Base-by-base conservation (phyloP, 805 yeast species). In the Candida andamanensis region DNA sequence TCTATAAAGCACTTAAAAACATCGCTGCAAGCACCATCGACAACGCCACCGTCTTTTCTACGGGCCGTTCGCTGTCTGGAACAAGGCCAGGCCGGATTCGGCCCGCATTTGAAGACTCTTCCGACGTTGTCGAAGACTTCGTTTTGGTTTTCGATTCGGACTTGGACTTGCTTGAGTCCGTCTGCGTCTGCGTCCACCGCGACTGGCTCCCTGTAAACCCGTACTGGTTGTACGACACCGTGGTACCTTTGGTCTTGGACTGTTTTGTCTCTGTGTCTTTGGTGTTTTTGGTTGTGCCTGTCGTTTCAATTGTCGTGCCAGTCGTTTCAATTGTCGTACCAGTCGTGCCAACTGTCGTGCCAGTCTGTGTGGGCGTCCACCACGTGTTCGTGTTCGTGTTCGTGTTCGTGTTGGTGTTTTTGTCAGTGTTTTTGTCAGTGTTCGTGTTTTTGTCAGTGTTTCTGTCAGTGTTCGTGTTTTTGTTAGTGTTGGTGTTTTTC, bases 201-300 rank as follows among this genome's bases (percentile, higher is more conserved):
- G 61, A 53, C 40, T 64, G 65, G 1, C 55, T 41, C 1, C 71
- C 71, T 4, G 64, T 58, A 41, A 63, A 64, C 2, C 71, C 71
- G 55, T 58, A 63, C 37, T 60, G 61, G 46, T 64, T 64, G 46
- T 49, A 63, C 5, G 60, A 42, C 17, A 36, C 56, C 7, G 24
- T 22, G 3, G 15, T 29, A 10, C 39, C 25, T 9, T 19, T 24
- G 1, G 49, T 36, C 2, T 32, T 35, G 4, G 47, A 36, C 13
- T 44, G 35, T 5, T 5, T 28, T 2, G 49, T 35, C 2, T 29
- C 37, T 2, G 49, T 37, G 12, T 44, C 35, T 10, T 28, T 36
- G 9, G 36, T 36, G n/a, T 28, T 33, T 7, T 22, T 23, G 24
- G 36, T 15, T 10, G 22, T 21, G 10, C 39, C 14, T 42, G 23